These are phyloP conservation scores for Chenopodium berlandieri DNA, from an alignment of 148 eudicot genomes.

Conservation along the genomic window DNA sequence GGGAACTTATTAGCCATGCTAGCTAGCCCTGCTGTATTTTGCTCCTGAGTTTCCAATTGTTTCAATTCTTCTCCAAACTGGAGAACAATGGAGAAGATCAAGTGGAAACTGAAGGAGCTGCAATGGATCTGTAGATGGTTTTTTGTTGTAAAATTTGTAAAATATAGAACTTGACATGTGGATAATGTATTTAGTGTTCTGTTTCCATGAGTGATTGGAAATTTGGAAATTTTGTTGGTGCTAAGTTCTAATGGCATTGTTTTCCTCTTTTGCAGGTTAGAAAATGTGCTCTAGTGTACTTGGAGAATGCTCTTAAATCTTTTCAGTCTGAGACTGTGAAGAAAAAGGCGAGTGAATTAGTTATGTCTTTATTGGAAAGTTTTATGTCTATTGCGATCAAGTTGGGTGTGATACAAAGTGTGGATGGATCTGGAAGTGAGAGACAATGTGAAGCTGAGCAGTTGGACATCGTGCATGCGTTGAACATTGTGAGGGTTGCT, in stretches of 20 bases:
- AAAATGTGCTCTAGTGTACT: conserved; percentile 70
- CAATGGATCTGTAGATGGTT: not conserved
- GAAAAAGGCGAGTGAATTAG: conserved; percentile 58
- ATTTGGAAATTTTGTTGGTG: not conserved
- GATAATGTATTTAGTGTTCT: not conserved
- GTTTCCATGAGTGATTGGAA: not conserved
- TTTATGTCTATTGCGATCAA: conserved; percentile 44
- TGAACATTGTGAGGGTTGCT: conserved; percentile 53
- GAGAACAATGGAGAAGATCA: not conserved
- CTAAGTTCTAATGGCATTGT: not conserved
- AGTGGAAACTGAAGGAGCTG: not conserved
- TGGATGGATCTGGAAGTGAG: conserved; percentile 34
- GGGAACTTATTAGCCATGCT: not conserved
- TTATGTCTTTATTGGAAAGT: conserved; percentile 49
- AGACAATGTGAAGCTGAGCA: conserved; percentile 44
- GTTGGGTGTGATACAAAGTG: conserved; percentile 28
- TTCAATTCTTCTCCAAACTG: not conserved
- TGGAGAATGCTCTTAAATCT: conserved; percentile 54
- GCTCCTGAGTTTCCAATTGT: not conserved
- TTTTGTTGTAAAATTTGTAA: not conserved
- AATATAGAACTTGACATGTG: not conserved
- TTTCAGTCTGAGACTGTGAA: conserved; percentile 38
- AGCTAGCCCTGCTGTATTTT: not conserved
- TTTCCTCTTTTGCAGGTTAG: conserved; percentile 55
- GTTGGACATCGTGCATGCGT: conserved; percentile 59